phyloP scores from a whole-genome alignment of 495 filamentous ascomycete species.

The Immersiella caudata region DNA sequence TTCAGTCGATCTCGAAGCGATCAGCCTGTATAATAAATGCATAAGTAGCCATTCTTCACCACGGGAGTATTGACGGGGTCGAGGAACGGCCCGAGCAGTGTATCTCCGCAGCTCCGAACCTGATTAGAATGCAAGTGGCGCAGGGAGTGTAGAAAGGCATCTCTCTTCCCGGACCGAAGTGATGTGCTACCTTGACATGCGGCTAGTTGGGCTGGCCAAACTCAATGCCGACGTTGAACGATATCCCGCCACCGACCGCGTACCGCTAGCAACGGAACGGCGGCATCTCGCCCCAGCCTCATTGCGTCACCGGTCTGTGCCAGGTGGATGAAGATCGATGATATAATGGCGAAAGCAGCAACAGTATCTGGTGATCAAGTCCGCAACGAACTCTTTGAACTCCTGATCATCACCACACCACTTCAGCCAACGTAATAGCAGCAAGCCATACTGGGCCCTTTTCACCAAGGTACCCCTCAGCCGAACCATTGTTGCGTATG shows the following conservation, averaged over 20 bases:
- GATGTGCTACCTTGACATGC: background rate
- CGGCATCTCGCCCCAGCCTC: background rate
- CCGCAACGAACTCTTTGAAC: too few species aligned
- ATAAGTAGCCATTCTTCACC: too few species aligned
- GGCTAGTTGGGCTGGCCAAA: background rate
- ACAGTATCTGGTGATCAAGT: too few species aligned
- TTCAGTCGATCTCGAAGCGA: too few species aligned
- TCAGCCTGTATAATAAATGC: too few species aligned
- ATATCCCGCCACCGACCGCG: background rate
- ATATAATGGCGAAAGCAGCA: background rate
- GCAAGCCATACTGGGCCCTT: background rate
- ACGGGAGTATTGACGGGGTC: too few species aligned
- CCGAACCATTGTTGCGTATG: background rate
- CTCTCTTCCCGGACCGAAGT: background rate
- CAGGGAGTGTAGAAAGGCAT: background rate
- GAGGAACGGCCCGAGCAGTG: too few species aligned
- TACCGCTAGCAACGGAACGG: background rate
- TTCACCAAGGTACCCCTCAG: background rate
- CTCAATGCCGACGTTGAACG: background rate
- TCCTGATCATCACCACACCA: background rate
- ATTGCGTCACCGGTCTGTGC: background rate
- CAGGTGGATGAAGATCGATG: background rate
- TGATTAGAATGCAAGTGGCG: too few species aligned
- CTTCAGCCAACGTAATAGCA: background rate
- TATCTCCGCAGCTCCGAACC: too few species aligned